These are phyloP conservation scores for Metschnikowia rubicola DNA, from an alignment of 805 yeast species.

Conservation along the genomic window DNA sequence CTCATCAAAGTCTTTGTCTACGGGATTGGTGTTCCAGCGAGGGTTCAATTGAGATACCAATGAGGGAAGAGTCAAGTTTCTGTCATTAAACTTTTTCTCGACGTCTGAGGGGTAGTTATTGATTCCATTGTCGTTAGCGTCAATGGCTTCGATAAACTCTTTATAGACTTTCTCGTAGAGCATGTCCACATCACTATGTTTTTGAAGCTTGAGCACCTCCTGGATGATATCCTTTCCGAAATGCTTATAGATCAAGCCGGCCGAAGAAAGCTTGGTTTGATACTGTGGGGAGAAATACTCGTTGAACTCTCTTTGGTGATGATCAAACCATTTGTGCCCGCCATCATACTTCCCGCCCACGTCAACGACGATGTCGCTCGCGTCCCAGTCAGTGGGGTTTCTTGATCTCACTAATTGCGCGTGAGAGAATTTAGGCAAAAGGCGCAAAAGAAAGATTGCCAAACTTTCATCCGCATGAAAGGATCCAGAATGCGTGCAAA, in stretches of 20 bases:
- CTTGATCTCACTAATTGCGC: constrained; percentile 80
- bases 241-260: constrained; percentile 89
- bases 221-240: constrained; percentile 69
- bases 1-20: constrained; percentile 62
- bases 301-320: constrained; percentile 89
- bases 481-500: constrained; percentile 89
- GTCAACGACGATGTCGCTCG: constrained; percentile 89
- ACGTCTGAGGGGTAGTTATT: constrained; percentile 57
- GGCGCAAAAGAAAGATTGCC: constrained; percentile 81
- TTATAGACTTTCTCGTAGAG: constrained; percentile 76
- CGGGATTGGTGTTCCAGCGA: constrained; percentile 68
- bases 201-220: constrained; percentile 44
- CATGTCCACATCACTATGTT: constrained; percentile 45
- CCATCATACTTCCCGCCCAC: constrained; percentile 86
- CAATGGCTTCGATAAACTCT: constrained; percentile 86
- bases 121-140: constrained; percentile 95
- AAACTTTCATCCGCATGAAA: constrained; percentile 97
- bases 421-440: constrained; percentile 63
- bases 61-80: constrained; percentile 72
- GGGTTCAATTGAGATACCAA: constrained; percentile 82
- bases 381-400: constrained; percentile 77
- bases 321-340: constrained; percentile 82
- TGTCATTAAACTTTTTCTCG: constrained; percentile 65
- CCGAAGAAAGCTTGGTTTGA: constrained; percentile 83
- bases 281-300: constrained; percentile 65